These are phyloP conservation scores for Cyberlindnera nakhonratchasimensis DNA, from an alignment of 805 yeast genomes.

Conservation along the genomic window DNA sequence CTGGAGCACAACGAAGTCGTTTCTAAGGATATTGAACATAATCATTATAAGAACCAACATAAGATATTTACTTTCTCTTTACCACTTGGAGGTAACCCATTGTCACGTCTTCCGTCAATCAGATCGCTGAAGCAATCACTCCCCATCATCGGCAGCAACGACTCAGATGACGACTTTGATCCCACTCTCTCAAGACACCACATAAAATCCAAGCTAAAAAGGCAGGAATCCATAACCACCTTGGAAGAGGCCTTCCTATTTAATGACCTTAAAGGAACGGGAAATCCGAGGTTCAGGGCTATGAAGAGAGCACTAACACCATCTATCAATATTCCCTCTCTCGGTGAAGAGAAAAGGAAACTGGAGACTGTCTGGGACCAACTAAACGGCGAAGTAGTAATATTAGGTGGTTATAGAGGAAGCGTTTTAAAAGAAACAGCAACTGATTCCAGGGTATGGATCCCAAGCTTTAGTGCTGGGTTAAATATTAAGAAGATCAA, in stretches of 20 bases:
- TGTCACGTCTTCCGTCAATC: conserved; percentile 25
- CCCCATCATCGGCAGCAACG: conserved; percentile 22
- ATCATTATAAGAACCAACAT: conserved; percentile 25
- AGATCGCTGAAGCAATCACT: conserved; percentile 16
- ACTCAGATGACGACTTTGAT: conserved; percentile 12
- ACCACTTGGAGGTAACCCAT: conserved; percentile 36
- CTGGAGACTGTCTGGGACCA: conserved; percentile 45
- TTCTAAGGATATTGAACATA: conserved; percentile 16
- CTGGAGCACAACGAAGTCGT: conserved; percentile 14
- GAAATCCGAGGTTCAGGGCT: conserved; percentile 67
- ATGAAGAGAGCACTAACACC: conserved; percentile 59
- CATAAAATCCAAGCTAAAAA: conserved; percentile 34
- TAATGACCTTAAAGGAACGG: conserved; percentile 49
- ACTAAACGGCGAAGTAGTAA: conserved; percentile 72
- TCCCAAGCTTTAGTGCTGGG: conserved; percentile 77
- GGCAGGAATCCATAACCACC: conserved; percentile 58
- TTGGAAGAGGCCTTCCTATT: conserved; percentile 61
- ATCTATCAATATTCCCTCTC: conserved; percentile 31
- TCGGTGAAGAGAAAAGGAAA: conserved; percentile 21
- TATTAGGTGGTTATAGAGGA: conserved; percentile 90
- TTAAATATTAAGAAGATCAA: conserved; percentile 67
- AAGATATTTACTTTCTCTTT: conserved; percentile 36
- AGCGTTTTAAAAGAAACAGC: conserved; percentile 63
- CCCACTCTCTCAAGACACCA: conserved; percentile 17
- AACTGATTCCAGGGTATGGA: conserved; percentile 73